These are phyloP conservation scores for Chlorella sp. DNA, from an alignment of 139 green algal genomes.

Conservation along the genomic window DNA sequence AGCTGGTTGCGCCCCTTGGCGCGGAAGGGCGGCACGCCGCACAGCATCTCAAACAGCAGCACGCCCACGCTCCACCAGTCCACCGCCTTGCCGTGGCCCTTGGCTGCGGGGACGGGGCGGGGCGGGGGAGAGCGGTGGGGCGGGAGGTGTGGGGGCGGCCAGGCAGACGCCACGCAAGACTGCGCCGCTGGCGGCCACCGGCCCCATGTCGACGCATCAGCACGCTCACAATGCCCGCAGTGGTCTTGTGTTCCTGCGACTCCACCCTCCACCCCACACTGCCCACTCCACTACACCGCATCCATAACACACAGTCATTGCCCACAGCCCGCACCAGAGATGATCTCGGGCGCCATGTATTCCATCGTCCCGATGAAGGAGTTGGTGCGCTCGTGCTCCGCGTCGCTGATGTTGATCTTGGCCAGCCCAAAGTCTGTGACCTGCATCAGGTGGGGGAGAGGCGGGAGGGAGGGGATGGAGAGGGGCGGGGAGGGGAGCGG, in stretches of 20 bases:
- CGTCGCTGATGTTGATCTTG: slow-evolving; percentile 77
- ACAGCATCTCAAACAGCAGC: slow-evolving; percentile 98
- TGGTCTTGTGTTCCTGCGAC: no score
- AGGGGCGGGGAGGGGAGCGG: neutral
- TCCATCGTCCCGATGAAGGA: slow-evolving; percentile 96
- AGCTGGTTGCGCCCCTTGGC: slow-evolving; percentile 84
- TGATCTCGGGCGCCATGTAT: slow-evolving; percentile 86
- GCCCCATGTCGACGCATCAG: no score
- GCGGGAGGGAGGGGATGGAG: neutral
- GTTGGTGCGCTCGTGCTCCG: slow-evolving; percentile 74
- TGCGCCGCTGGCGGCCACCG: no score
- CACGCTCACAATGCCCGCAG: no score
- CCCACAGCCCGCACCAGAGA: slow-evolving; percentile 66
- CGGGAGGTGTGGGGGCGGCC: no score
- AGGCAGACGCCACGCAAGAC: no score
- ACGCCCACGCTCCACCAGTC: slow-evolving; percentile 98
- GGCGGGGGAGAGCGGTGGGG: slow-evolving; percentile 48
- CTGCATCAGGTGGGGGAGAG: neutral
- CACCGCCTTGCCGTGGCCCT: slow-evolving; percentile 85
- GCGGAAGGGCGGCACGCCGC: slow-evolving; percentile 88
- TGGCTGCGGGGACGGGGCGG: slow-evolving; percentile 87
- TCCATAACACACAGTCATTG: neutral
- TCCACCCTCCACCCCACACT: slow-evolving; percentile 25
- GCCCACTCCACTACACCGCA: neutral
- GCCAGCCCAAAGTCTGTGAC: slow-evolving; percentile 64